These are phyloP conservation scores for Pecoramyces ruminantium DNA, from an alignment of 192 early-diverging fungal species.

Conservation along the genomic window DNA sequence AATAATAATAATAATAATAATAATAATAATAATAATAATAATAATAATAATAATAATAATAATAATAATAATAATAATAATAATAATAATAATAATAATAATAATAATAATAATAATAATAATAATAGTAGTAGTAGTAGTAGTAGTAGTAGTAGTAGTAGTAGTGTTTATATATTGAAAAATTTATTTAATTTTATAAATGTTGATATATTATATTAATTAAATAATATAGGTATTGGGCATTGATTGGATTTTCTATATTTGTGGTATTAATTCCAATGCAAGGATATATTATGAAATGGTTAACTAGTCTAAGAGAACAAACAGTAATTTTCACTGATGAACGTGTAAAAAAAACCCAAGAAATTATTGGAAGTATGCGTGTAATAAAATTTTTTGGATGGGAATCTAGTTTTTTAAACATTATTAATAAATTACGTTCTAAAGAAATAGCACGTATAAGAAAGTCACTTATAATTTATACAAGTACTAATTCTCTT, in stretches of 20 bases:
- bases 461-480: background rate
- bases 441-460: background rate
- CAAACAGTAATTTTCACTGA: constrained; percentile 44
- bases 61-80: too few relatives aligned
- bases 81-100: too few relatives aligned
- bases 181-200: too few relatives aligned
- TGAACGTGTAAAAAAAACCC: constrained; percentile 56
- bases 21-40: too few relatives aligned
- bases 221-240: background rate
- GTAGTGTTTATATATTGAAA: too few relatives aligned
- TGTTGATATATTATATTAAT: too few relatives aligned
- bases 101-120: too few relatives aligned
- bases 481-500: background rate
- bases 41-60: too few relatives aligned
- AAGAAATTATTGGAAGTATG: constrained; percentile 53
- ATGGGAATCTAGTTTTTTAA: constrained; percentile 24
- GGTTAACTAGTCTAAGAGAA: constrained; percentile 16
- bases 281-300: constrained; percentile 15
- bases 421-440: background rate
- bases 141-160: too few relatives aligned
- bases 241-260: constrained; percentile 23
- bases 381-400: constrained; percentile 60
- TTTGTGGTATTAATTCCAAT: constrained; percentile 18
- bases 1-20: too few relatives aligned
- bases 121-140: too few relatives aligned